Base-by-base conservation (phyloP, 331 rosid species). In the Pyrus hybrid region DNA sequence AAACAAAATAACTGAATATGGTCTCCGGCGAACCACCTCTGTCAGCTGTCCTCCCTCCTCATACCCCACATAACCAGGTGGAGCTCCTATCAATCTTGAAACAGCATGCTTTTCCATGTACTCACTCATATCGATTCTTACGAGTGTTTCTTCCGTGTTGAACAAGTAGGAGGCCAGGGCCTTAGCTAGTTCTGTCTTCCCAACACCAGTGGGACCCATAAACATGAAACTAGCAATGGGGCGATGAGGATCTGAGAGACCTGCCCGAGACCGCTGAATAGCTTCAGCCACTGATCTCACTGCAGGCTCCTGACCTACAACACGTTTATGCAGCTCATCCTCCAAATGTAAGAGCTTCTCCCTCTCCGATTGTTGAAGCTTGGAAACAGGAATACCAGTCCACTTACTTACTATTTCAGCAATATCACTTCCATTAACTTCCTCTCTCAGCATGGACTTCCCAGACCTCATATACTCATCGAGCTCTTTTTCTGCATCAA, bases 141-240 rank as follows among this genome's bases (percentile, higher is more conserved):
- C 97, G 35, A 92, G 97, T 30, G 99, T 93, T 80, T 92, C 99
- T 88, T 92, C 99, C 10, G 99, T 95, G 76, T 95, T 95, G 84
- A 92, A 95, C 84, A 95, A 17, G 81, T 87, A 95, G 26, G 97
- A 87, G 72, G 99, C 99, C 20, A 95, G 97, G 65, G 97, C 89
- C 87, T 95, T 95, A 54, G 99, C 97, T 23, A 95, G 87, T 82
- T 95, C 99, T 1, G 97, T 95, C 88, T 95, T 95, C 53, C 99
- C 97, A 13, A 95, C 99, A 72, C 97, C 99, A 2, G 97, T 92
- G 22, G 99, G 99, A 62, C 99, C 99, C 99, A 92, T 95, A 77
- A 95, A 95, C 99, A 95, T 95, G 89, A 95, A 95, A 85, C 99
- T 95, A 11, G 99, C 97, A 32, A 95, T 95, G 0, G 97, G 99